A percentile compares a stretch with the other conserved stretches of the same genome.
Evolutionary conservation across 805 yeast species (phyloP).

Genomic region (Dipodascopsis tothii): DNA sequence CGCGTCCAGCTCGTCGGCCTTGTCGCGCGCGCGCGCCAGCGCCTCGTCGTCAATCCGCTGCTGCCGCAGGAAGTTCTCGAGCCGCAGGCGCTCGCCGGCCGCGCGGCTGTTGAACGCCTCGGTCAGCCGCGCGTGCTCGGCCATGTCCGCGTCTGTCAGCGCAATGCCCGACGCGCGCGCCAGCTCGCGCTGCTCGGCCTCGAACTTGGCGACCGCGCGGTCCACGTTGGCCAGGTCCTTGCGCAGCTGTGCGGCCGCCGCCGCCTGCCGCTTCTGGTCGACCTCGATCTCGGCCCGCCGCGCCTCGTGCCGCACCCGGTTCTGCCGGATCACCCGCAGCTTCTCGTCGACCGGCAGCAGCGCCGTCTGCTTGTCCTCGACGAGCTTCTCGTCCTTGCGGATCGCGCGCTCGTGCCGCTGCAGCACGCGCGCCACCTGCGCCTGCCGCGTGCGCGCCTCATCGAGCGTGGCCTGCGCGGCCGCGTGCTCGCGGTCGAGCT

Average conservation of each 20-base stretch:
- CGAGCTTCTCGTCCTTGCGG: conserved; percentile 31
- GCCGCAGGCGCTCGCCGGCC: conserved; percentile 22
- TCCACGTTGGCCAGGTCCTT: conserved; percentile 43
- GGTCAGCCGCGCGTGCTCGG: conserved; percentile 53
- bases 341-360: conserved; percentile 60
- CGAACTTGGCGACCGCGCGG: conserved; percentile 37
- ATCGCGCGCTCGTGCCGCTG: conserved; percentile 34
- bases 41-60: conserved; percentile 25
- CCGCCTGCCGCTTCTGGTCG: conserved; percentile 49
- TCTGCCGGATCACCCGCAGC: conserved; percentile 41
- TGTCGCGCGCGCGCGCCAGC: conserved; percentile 16
- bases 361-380: conserved; percentile 40
- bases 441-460: conserved; percentile 18
- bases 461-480: conserved; percentile 10
- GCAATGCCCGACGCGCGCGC: conserved; percentile 32
- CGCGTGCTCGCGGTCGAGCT: conserved; percentile 8
- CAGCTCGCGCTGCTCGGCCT: conserved; percentile 31
- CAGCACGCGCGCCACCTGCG: conserved; percentile 9
- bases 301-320: conserved; percentile 35
- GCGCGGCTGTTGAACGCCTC: conserved; percentile 37
- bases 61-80: conserved; percentile 24
- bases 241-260: conserved; percentile 37
- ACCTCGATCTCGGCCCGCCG: conserved; percentile 43
- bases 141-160: conserved; percentile 45
- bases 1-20: conserved; percentile 15